Conservation (phyloP, 768 basidiomycete species). For the Mycena vitilis region DNA sequence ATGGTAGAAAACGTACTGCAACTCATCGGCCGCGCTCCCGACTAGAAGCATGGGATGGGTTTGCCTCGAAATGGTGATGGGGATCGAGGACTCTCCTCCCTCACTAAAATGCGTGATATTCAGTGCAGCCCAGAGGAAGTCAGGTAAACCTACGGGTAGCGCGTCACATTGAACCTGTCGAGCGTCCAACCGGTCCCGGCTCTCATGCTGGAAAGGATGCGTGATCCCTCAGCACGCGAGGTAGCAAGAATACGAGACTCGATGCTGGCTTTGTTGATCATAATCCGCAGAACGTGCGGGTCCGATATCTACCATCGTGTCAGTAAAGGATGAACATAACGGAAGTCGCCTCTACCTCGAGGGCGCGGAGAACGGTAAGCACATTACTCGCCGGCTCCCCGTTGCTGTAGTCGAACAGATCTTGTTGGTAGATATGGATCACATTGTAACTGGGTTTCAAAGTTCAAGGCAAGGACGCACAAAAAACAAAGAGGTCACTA, state of each 20-base stretch:
- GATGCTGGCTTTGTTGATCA: slow-evolving; percentile 81
- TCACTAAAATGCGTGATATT: slow-evolving; percentile 15
- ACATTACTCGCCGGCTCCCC: slow-evolving; percentile 77
- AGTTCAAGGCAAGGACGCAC: too few relatives aligned
- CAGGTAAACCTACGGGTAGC: slow-evolving; percentile 65
- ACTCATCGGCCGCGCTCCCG: slow-evolving; percentile 22
- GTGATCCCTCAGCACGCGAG: slow-evolving; percentile 73
- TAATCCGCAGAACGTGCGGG: slow-evolving; percentile 77
- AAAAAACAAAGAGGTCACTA: slow-evolving; percentile 40
- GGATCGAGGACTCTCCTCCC: slow-evolving; percentile 35
- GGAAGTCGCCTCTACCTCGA: slow-evolving; percentile 67
- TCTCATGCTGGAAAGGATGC: slow-evolving; percentile 55
- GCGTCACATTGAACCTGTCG: slow-evolving; percentile 71
- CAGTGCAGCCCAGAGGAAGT: background rate
- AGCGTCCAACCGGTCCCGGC: slow-evolving; percentile 74
- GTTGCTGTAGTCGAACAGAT: slow-evolving; percentile 81
- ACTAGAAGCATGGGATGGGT: slow-evolving; percentile 32
- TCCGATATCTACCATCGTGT: slow-evolving; percentile 71
- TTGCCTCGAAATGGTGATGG: background rate
- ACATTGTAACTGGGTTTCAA: slow-evolving; percentile 52
- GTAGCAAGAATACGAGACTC: slow-evolving; percentile 77
- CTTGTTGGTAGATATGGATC: slow-evolving; percentile 69
- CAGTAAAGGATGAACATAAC: slow-evolving; percentile 10
- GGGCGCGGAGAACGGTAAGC: slow-evolving; percentile 82
- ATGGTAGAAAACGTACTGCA: slow-evolving; percentile 16